phyloP scores from a whole-genome alignment of 192 early-diverging fungal species.

The Coemansia sp. region DNA sequence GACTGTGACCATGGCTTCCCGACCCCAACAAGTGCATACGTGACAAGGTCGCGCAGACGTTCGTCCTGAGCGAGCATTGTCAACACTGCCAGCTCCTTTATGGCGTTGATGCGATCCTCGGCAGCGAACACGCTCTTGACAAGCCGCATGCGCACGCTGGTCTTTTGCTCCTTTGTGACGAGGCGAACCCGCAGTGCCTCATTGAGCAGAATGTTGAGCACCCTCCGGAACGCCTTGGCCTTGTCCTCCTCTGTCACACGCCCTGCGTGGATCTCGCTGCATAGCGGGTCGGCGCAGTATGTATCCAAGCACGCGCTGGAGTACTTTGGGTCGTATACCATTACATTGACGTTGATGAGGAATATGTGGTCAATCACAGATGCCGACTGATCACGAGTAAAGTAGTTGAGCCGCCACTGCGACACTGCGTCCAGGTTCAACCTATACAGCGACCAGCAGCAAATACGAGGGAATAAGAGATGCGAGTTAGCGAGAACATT shows the following conservation, averaged over 20 bases:
- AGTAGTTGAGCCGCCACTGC: slow-evolving; percentile 54
- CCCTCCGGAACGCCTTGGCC: slow-evolving; percentile 53
- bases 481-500: not conserved
- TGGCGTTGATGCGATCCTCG: slow-evolving; percentile 43
- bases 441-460: slow-evolving; percentile 11
- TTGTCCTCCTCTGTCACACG: slow-evolving; percentile 46
- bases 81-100: slow-evolving; percentile 47
- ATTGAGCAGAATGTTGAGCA: slow-evolving; percentile 53
- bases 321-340: slow-evolving; percentile 49
- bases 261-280: slow-evolving; percentile 49
- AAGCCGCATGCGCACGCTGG: slow-evolving; percentile 38
- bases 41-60: slow-evolving; percentile 29
- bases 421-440: slow-evolving; percentile 54
- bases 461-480: not conserved
- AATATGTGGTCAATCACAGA: slow-evolving; percentile 53
- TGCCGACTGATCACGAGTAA: slow-evolving; percentile 45
- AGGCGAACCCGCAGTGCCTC: slow-evolving; percentile 51
- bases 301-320: slow-evolving; percentile 40
- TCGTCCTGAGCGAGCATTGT: slow-evolving; percentile 49
- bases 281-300: slow-evolving; percentile 53
- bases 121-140: slow-evolving; percentile 38
- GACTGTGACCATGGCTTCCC: slow-evolving; percentile 41
- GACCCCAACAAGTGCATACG: slow-evolving; percentile 35
- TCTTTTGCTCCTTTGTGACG: slow-evolving; percentile 51
- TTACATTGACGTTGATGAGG: slow-evolving; percentile 51